Base-by-base conservation (phyloP, 164 flowering plant genomes). In the Kalanchoe fedtschenkoi region DNA sequence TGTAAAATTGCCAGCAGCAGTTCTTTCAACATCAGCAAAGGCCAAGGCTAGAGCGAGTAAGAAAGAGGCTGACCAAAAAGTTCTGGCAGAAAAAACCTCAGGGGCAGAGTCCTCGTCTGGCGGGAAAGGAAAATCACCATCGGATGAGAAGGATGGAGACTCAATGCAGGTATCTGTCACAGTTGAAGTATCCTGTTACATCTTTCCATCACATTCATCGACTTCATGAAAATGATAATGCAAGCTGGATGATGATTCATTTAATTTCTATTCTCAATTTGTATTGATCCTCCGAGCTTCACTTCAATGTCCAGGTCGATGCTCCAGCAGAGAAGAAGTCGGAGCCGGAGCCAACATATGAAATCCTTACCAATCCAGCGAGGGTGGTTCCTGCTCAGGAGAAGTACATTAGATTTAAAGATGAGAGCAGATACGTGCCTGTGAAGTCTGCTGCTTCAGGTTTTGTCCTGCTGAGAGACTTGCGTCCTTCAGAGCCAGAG, bases 311-410 rank as follows among this genome's bases (percentile, higher is more conserved):
- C 28, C 80, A 93, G 98, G 96, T 86, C 65, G 98, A 93, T 70
- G 65, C 66, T 41, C 69, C 82, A 32, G 53, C 69, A 2, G 97
- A 88, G 64, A 89, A 85, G 81, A 86, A 82, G 68, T 68, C 76
- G 2, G 98, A 93, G 64, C 77, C 84, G 2, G 97, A 93, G 69
- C 81, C 96, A 3, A 63, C 88, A 2, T 91, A 77, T 67, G 96
- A 91, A 47, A 77, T 83, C 33, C 66, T 93, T 68, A 82, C 82
- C 3, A 93, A 91, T 70, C 99, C 99, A 5, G 99, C 96, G 0
- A 74, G 99, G 55, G 99, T 93, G 58, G 91, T 93, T 22, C 99
- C 95, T 53, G 82, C 85, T 28, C 99, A 93, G 70, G 99, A 90
- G 75, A 90, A 93, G 62, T 78, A 62, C 68, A 90, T 93, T 32